A percentile compares a stretch with the other conserved stretches of the same genome.
Conservation (phyloP, 441 rosid genomes). For the Mallotus repandus region DNA sequence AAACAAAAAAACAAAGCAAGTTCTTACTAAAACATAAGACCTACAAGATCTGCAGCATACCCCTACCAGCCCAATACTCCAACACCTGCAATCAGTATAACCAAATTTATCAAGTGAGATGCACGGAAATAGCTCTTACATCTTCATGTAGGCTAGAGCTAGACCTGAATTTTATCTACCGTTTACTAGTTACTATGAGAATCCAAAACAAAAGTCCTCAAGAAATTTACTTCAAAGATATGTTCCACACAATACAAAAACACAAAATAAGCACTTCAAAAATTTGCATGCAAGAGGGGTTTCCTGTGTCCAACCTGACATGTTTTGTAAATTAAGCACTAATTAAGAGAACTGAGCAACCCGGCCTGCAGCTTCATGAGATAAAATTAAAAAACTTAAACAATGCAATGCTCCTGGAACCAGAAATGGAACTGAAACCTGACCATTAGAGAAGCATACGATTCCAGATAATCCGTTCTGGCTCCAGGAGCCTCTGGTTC, state of each 20-base stretch:
- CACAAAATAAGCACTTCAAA: too few relatives aligned
- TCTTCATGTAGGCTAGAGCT: not conserved
- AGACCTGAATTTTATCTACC: not conserved
- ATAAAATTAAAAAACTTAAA: too few relatives aligned
- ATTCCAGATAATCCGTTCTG: too few relatives aligned
- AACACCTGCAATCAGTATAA: conserved; percentile 52
- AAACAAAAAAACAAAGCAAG: not conserved
- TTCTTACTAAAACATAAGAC: conserved; percentile 33
- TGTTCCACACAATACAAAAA: not conserved
- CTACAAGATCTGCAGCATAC: conserved; percentile 99
- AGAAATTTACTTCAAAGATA: not conserved
- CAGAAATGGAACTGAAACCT: too few relatives aligned
- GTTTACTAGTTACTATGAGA: not conserved
- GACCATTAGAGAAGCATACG: too few relatives aligned
- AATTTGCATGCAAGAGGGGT: too few relatives aligned
- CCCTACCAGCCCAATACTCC: conserved; percentile 94
- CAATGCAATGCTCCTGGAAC: too few relatives aligned
- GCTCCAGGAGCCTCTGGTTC: too few relatives aligned
- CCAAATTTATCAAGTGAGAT: not conserved
- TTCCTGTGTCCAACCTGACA: not conserved
- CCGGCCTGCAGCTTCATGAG: too few relatives aligned
- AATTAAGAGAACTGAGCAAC: too few relatives aligned
- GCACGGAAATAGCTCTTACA: not conserved
- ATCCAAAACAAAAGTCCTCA: not conserved
- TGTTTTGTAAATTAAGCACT: not conserved